Base-by-base conservation (phyloP, 1,284 basidiomycete genomes). In the Porodaedalea pini region DNA sequence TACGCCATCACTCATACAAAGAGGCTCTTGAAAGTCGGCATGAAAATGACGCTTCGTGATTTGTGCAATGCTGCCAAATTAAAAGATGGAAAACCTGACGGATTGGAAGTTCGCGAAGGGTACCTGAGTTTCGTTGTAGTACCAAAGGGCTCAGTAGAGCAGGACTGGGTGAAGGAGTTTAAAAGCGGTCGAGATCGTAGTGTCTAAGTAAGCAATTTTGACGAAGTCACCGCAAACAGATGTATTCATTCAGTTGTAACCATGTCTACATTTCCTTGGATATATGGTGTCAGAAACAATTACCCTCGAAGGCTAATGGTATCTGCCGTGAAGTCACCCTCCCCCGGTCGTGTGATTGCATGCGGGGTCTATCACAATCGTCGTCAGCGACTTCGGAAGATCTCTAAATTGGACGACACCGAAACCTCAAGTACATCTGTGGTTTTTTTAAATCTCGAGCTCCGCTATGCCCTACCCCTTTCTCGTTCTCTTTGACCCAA, bases 141-240 rank as follows among this genome's bases (percentile, higher is more conserved):
- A 55, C 88, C 90, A 1, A 94, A 86, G 69, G 93, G 93, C 0
- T 76, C 78, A n/a, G 80, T 81, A 56, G 94, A 97, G 69, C 80
- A 82, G 69, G 82, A 80, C 61, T 98, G 95, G 94, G 81, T 98
- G 27, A 85, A 88, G n/a, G 85, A 91, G 60, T 95, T 86, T 76
- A 98, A 98, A 75, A 78, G 39, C 15, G 51, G 23, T 29, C 54
- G 49, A 36, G 53, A 55, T 36, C 52, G 40, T 13, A 40, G 15
- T 37, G 10, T 17, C 21, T 59, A 45, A 50, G 21, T 29, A 29
- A 19, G 25, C 25, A 39, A 40, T 50, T 40, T 37, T 29, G 37
- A 40, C 21, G 6, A 39, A 50, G 6, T 32, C 6, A 6, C 7
- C 6, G 32, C 25, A 25, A 48, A 44, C 23, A 45, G 31, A 47